Conservation (phyloP, 345 rosid species). For the Gossypioides kirkii region DNA sequence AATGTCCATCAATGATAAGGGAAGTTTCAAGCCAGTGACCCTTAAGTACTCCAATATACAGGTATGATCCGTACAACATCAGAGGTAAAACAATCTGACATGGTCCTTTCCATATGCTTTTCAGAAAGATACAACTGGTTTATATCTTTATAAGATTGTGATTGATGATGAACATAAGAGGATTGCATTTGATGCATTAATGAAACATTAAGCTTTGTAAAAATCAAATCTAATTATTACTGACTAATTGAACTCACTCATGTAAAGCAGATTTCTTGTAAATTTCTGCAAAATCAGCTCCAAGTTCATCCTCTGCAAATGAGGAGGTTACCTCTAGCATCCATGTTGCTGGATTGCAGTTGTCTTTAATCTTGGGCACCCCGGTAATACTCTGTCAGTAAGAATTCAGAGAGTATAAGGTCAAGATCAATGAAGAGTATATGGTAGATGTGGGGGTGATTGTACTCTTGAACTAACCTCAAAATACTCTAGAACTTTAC, state of each 20-base stretch:
- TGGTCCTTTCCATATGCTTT: not conserved
- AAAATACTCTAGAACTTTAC: slow-evolving; percentile 53
- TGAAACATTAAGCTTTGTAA: not conserved
- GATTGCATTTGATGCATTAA: not conserved
- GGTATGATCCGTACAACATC: not conserved
- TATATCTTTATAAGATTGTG: not conserved
- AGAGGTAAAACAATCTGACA: not conserved
- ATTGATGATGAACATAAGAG: not conserved
- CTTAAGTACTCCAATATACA: not conserved
- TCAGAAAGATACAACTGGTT: not conserved
- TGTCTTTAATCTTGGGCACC: slow-evolving; percentile 52
- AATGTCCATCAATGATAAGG: not conserved
- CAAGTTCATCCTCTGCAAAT: slow-evolving; percentile 52
- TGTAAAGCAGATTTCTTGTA: slow-evolving; percentile 41
- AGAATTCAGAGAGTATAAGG: not conserved
- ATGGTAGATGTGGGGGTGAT: not conserved
- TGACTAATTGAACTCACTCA: slow-evolving; percentile 38
- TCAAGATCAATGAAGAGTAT: not conserved
- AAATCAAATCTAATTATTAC: not conserved
- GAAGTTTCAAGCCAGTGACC: not conserved
- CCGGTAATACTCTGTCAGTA: slow-evolving; percentile 46
- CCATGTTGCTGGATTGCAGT: slow-evolving; percentile 83
- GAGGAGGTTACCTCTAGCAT: slow-evolving; percentile 60
- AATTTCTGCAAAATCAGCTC: slow-evolving; percentile 49
- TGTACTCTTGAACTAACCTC: slow-evolving; percentile 40